Conservation (phyloP, 2,329 filamentous ascomycete genomes). For the Colletotrichum nymphaeae region DNA sequence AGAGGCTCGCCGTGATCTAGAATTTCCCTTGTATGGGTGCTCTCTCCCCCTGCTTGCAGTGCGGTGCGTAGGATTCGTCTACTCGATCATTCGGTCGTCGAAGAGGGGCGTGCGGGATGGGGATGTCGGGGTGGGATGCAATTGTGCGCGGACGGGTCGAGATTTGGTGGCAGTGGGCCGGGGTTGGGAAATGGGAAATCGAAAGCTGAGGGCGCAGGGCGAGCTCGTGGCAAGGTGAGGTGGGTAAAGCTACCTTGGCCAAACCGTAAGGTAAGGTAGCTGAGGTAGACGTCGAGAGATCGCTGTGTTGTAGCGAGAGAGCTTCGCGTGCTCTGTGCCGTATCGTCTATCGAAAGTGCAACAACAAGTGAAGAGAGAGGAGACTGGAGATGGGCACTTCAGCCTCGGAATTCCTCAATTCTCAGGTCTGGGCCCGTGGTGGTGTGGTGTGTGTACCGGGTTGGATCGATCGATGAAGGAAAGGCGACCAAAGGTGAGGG, state of each 20-base stretch:
- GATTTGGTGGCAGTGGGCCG: conserved; percentile 8
- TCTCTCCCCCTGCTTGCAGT: background rate
- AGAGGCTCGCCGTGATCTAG: background rate
- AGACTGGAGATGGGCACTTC: background rate
- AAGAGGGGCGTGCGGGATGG: conserved; percentile 12
- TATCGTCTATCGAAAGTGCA: background rate
- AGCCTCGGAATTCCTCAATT: background rate
- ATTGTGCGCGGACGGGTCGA: conserved; percentile 7
- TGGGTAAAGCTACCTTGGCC: background rate
- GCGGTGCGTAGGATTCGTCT: background rate
- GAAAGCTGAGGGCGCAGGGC: background rate
- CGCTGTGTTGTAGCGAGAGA: background rate
- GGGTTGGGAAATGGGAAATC: background rate
- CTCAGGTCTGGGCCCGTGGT: background rate
- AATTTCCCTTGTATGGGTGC: background rate
- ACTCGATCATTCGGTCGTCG: conserved; percentile 10
- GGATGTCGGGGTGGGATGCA: conserved; percentile 22
- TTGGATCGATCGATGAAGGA: background rate
- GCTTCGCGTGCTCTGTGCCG: background rate
- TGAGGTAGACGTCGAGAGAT: background rate
- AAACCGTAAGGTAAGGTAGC: background rate
- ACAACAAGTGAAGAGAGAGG: background rate
- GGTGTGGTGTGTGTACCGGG: background rate
- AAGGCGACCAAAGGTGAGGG: background rate
- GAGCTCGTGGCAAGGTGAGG: background rate